Evolutionary conservation across 2,329 filamentous ascomycete species (phyloP).

Genomic region (Cadophora sp.): DNA sequence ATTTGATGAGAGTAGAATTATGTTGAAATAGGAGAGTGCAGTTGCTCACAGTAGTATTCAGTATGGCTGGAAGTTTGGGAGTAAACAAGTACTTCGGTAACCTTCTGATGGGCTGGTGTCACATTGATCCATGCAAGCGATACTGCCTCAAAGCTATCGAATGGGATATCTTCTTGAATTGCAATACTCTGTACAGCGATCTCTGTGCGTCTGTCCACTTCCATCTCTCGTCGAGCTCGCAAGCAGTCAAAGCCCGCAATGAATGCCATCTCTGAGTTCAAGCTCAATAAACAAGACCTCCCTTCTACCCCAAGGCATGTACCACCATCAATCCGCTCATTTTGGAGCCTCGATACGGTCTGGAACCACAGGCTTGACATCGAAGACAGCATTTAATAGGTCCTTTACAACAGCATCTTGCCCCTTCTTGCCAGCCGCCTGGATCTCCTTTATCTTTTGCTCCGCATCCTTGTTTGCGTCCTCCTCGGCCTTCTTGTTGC

Average conservation of each 20-base stretch:
- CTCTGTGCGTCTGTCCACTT: neutral
- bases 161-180: slow-evolving; percentile 38
- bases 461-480: slow-evolving; percentile 84
- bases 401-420: slow-evolving; percentile 83
- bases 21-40: neutral
- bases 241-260: neutral
- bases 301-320: neutral
- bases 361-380: slow-evolving; percentile 76
- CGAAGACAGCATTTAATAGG: slow-evolving; percentile 83
- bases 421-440: slow-evolving; percentile 78
- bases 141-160: neutral
- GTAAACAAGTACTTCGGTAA: neutral
- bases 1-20: neutral
- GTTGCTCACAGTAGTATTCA: neutral
- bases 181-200: slow-evolving; percentile 40
- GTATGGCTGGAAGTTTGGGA: neutral
- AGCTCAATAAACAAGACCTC: neutral
- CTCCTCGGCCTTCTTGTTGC: slow-evolving; percentile 83
- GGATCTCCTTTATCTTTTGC: slow-evolving; percentile 81
- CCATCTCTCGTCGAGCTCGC: neutral
- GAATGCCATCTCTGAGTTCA: neutral
- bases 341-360: slow-evolving; percentile 44
- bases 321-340: slow-evolving; percentile 27
- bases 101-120: neutral
- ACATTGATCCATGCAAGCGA: neutral